Conservation (phyloP, 192 early-diverging fungal species). For the Coemansia sp. region DNA sequence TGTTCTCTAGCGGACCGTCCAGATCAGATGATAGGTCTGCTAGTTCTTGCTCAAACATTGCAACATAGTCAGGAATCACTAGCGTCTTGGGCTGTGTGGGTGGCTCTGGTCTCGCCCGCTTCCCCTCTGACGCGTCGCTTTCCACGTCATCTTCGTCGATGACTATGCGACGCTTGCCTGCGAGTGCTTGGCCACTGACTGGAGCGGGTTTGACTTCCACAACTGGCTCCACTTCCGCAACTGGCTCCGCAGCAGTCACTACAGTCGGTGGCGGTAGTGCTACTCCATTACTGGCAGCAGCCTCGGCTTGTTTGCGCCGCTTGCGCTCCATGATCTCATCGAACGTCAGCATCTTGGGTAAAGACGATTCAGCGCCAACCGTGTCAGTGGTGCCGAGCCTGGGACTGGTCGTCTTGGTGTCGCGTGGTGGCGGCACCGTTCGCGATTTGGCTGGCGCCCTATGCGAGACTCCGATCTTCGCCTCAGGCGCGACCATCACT, state of each 20-base stretch:
- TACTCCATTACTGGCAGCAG: neutral
- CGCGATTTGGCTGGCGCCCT: neutral
- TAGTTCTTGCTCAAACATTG: conserved; percentile 40
- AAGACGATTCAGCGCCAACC: neutral
- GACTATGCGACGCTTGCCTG: conserved; percentile 17
- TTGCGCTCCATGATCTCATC: conserved; percentile 47
- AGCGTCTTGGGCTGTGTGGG: neutral
- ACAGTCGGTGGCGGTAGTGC: neutral
- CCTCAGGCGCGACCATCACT: neutral
- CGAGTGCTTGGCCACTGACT: neutral
- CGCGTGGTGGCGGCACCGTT: conserved; percentile 1
- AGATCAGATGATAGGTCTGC: conserved; percentile 28
- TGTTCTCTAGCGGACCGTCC: conserved; percentile 43
- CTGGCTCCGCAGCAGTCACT: neutral
- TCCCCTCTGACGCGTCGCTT: conserved; percentile 28
- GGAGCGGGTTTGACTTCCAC: neutral
- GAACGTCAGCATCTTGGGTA: conserved; percentile 40
- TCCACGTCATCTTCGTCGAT: conserved; percentile 18
- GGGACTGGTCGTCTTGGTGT: conserved; percentile 1
- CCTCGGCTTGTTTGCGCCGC: conserved; percentile 33
- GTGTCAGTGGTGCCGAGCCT: neutral
- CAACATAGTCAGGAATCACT: conserved; percentile 27
- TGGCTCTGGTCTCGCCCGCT: conserved; percentile 20
- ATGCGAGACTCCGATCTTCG: neutral
- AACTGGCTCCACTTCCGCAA: neutral